A percentile compares a stretch with the other conserved stretches of the same genome.
Evolutionary conservation across 2,329 filamentous ascomycete genomes (phyloP).

Genomic region (Diaporthe sp.): DNA sequence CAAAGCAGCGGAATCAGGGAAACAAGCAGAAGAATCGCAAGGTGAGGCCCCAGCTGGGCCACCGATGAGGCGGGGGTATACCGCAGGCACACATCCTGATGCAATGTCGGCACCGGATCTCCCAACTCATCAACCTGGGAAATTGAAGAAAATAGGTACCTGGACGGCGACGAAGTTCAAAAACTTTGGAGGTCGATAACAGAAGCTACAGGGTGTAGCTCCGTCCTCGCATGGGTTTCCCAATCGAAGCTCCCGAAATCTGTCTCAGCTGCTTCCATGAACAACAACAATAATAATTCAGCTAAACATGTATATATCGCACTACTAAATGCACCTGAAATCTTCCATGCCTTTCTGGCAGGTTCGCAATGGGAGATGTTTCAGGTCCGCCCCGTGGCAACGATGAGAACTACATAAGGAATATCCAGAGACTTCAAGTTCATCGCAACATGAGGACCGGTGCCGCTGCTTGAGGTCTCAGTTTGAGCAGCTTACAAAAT

Average conservation of each 20-base stretch:
- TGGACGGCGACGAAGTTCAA: not conserved
- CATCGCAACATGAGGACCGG: not conserved
- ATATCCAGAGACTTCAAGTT: not conserved
- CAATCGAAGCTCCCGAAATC: not conserved
- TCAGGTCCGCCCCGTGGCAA: not conserved
- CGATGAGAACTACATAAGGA: not conserved
- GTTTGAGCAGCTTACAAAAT: not conserved
- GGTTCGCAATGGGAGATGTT: too few relatives aligned
- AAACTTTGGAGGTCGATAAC: not conserved
- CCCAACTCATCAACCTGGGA: not conserved
- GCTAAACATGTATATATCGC: not conserved
- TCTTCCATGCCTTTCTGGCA: not conserved
- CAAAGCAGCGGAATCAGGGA: not conserved
- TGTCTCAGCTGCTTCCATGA: not conserved
- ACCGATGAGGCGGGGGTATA: not conserved
- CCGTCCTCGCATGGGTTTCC: not conserved
- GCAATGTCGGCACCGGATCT: not conserved
- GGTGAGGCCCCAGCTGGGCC: not conserved
- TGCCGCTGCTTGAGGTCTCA: not conserved
- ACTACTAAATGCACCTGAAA: not conserved
- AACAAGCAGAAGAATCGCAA: not conserved
- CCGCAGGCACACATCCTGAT: not conserved
- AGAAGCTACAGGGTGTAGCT: not conserved
- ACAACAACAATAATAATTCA: not conserved
- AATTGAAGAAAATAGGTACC: not conserved